phyloP scores from a whole-genome alignment of 352 stramenopile genomes.

The Phytophthora europaea region DNA sequence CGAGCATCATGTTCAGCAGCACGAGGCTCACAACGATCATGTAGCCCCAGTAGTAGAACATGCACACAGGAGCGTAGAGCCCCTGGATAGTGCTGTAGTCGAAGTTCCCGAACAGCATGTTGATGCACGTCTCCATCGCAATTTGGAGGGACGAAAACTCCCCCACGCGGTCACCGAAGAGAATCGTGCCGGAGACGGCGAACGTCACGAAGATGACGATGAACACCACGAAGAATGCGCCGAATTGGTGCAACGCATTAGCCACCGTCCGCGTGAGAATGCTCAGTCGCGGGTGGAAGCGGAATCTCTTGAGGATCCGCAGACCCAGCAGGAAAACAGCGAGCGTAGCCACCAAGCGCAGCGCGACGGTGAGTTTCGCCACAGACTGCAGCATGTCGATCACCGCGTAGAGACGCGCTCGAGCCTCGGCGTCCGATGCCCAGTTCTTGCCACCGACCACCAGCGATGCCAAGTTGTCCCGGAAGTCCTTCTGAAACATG shows the following conservation, averaged over 20 bases:
- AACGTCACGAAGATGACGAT: conserved; percentile 69
- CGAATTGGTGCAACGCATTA: conserved; percentile 58
- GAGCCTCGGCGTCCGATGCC: conserved; percentile 23
- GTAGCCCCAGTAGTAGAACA: conserved; percentile 77
- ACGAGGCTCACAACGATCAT: conserved; percentile 65
- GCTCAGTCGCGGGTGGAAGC: conserved; percentile 34
- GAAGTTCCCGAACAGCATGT: conserved; percentile 78
- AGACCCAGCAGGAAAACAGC: conserved; percentile 31
- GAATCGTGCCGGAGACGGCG: conserved; percentile 50
- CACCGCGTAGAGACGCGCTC: conserved; percentile 28
- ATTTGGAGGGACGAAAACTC: conserved; percentile 54
- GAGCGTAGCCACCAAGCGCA: conserved; percentile 30
- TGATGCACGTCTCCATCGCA: conserved; percentile 66
- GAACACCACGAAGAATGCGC: conserved; percentile 68
- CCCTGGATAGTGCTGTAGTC: conserved; percentile 60
- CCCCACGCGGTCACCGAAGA: conserved; percentile 68
- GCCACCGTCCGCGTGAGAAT: conserved; percentile 35
- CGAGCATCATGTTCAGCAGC: conserved; percentile 81
- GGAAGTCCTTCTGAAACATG: conserved; percentile 46
- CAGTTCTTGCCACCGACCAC: conserved; percentile 29
- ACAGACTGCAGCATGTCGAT: conserved; percentile 26
- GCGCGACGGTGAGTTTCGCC: conserved; percentile 23
- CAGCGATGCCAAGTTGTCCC: conserved; percentile 30
- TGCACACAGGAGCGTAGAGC: conserved; percentile 49
- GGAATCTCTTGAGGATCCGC: conserved; percentile 37